phyloP scores from a whole-genome alignment of 2,329 filamentous ascomycete species.

The Diaporthe australafricana region DNA sequence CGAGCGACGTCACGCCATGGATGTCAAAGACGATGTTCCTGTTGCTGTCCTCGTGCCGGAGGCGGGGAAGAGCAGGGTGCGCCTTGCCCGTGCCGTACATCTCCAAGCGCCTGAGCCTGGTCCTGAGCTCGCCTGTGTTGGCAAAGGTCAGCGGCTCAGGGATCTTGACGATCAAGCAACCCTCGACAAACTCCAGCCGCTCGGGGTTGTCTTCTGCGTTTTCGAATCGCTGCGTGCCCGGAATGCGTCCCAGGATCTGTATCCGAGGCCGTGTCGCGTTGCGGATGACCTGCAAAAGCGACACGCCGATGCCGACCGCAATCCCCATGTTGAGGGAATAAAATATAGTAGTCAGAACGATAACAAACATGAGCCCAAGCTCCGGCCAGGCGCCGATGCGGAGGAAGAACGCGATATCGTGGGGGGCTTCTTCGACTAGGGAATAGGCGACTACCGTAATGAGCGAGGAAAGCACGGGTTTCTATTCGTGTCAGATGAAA shows the following conservation, averaged over 20 bases:
- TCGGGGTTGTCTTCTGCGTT: constrained; percentile 83
- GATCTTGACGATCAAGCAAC: constrained; percentile 96
- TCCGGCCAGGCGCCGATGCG: constrained; percentile 88
- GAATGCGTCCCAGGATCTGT: constrained; percentile 92
- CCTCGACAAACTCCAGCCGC: constrained; percentile 87
- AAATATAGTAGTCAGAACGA: constrained; percentile 92
- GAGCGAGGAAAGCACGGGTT: constrained; percentile 93
- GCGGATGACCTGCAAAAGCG: constrained; percentile 87
- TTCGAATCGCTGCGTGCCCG: constrained; percentile 85
- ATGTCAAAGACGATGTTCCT: constrained; percentile 96
- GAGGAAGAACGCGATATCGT: constrained; percentile 91
- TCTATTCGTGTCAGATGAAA: constrained; percentile 61
- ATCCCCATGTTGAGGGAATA: constrained; percentile 95
- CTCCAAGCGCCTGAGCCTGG: constrained; percentile 84
- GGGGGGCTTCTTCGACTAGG: constrained; percentile 93
- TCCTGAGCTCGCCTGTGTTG: constrained; percentile 93
- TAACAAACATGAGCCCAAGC: constrained; percentile 86
- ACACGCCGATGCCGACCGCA: constrained; percentile 91
- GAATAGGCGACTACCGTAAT: constrained; percentile 96
- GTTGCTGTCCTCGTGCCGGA: constrained; percentile 84
- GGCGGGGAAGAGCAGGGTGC: constrained; percentile 87
- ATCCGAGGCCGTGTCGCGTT: constrained; percentile 94
- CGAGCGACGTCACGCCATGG: constrained; percentile 94
- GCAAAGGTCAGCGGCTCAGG: constrained; percentile 96
- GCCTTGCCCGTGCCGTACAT: constrained; percentile 87